A percentile compares a stretch with the other conserved stretches of the same genome.
Evolutionary conservation across 805 yeast genomes (phyloP).

Genomic region (Candida hungchunana): DNA sequence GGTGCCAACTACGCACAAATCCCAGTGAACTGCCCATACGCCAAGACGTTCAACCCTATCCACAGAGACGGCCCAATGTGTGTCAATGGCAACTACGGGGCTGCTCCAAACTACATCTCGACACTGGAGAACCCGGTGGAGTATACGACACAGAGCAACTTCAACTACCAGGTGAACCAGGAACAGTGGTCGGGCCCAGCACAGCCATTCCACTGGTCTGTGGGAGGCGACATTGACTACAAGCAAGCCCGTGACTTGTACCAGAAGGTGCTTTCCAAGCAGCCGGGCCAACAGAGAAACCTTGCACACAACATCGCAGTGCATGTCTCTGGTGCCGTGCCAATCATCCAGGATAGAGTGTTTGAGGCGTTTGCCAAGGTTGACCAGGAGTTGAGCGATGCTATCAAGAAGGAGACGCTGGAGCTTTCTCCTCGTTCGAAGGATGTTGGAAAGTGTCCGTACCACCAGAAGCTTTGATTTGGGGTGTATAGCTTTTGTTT

Average conservation of each 20-base stretch:
- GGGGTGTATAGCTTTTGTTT: background rate
- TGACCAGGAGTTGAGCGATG: constrained; percentile 59
- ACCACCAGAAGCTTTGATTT: constrained; percentile 19
- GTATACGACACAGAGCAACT: constrained; percentile 25
- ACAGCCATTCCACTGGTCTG: constrained; percentile 82
- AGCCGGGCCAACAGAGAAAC: constrained; percentile 79
- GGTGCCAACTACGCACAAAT: constrained; percentile 73
- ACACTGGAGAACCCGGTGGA: constrained; percentile 35
- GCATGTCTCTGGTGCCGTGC: constrained; percentile 66
- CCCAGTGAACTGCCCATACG: constrained; percentile 85
- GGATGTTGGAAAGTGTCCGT: constrained; percentile 21
- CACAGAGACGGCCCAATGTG: constrained; percentile 80
- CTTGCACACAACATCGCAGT: constrained; percentile 80
- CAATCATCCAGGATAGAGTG: constrained; percentile 74
- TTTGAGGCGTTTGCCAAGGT: constrained; percentile 74
- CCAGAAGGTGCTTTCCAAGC: constrained; percentile 58
- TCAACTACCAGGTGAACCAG: constrained; percentile 53
- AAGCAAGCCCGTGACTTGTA: constrained; percentile 75
- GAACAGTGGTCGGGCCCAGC: constrained; percentile 84
- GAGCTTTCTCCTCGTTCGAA: constrained; percentile 31
- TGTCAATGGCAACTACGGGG: constrained; percentile 68
- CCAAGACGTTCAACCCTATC: constrained; percentile 58
- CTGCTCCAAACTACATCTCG: constrained; percentile 71
- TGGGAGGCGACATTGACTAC: constrained; percentile 63
- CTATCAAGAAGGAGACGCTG: constrained; percentile 60